Percentiles rank a stretch among this genome's conserved stretches.
phyloP scores from a whole-genome alignment of 306 rosid genomes.

The Vigna reflexopilosa region DNA sequence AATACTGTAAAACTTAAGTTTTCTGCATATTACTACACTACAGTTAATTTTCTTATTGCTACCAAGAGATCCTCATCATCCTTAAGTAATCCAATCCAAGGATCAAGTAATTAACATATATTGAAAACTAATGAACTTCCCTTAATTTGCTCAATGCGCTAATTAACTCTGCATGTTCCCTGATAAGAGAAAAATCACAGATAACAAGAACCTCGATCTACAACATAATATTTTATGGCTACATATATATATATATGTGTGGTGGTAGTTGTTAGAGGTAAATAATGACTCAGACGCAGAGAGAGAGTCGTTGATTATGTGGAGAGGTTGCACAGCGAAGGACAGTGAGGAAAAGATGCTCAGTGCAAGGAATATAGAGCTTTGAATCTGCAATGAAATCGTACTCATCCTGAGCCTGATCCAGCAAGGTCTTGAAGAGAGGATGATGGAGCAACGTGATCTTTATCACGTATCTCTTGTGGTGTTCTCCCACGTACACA shows the following conservation, averaged over 20 bases:
- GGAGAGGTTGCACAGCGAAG: conserved; percentile 61
- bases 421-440: conserved; percentile 81
- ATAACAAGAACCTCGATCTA: background rate
- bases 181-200: background rate
- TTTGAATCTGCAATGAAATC: conserved; percentile 72
- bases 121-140: background rate
- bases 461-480: conserved; percentile 84
- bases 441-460: conserved; percentile 76
- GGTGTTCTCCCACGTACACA: conserved; percentile 81
- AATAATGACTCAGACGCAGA: conserved; percentile 37
- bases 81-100: background rate
- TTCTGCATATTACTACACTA: background rate
- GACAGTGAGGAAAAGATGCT: conserved; percentile 67
- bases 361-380: conserved; percentile 87
- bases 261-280: conserved; percentile 39
- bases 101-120: background rate
- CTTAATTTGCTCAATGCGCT: conserved; percentile 8
- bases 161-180: conserved; percentile 18
- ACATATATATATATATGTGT: conserved; percentile 19
- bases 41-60: background rate
- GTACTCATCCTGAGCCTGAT: conserved; percentile 83
- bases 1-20: background rate
- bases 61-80: background rate
- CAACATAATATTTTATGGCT: too few species aligned
- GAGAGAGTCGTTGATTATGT: conserved; percentile 33